Evolutionary conservation across 805 yeast genomes (phyloP).

Genomic region (Metschnikowia reukaufii): DNA sequence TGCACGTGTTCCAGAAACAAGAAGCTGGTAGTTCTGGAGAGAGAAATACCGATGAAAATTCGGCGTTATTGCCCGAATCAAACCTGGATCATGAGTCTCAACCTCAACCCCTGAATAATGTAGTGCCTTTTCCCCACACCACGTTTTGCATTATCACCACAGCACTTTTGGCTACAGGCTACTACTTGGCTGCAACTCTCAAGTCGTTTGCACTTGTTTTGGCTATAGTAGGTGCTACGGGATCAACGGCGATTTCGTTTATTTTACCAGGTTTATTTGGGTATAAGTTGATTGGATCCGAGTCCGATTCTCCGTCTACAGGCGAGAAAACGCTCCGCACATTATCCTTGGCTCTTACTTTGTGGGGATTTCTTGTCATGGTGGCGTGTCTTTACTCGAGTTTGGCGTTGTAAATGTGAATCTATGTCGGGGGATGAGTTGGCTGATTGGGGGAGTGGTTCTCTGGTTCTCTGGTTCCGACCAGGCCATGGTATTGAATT

Average conservation of each 20-base stretch:
- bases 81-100: not conserved
- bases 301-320: conserved; percentile 23
- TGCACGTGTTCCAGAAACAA: conserved; percentile 9
- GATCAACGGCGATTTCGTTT: conserved; percentile 76
- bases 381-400: conserved; percentile 39
- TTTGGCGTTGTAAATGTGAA: conserved; percentile 13
- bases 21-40: not conserved
- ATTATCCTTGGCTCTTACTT: conserved; percentile 44
- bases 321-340: conserved; percentile 35
- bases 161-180: conserved; percentile 46
- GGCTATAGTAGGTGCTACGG: conserved; percentile 79
- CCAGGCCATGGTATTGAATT: no score
- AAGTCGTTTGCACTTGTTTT: conserved; percentile 66
- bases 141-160: conserved; percentile 53
- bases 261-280: conserved; percentile 80
- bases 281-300: conserved; percentile 49
- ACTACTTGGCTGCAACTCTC: conserved; percentile 56
- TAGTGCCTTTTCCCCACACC: conserved; percentile 48
- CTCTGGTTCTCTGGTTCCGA: no score
- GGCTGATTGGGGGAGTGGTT: no score
- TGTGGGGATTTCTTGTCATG: conserved; percentile 58
- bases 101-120: conserved; percentile 7
- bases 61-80: conserved; percentile 17
- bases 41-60: conserved; percentile 9
- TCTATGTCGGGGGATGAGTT: no score